Conservation (phyloP, 176 grass and related monocot genomes). For the Triticum monococcum region DNA sequence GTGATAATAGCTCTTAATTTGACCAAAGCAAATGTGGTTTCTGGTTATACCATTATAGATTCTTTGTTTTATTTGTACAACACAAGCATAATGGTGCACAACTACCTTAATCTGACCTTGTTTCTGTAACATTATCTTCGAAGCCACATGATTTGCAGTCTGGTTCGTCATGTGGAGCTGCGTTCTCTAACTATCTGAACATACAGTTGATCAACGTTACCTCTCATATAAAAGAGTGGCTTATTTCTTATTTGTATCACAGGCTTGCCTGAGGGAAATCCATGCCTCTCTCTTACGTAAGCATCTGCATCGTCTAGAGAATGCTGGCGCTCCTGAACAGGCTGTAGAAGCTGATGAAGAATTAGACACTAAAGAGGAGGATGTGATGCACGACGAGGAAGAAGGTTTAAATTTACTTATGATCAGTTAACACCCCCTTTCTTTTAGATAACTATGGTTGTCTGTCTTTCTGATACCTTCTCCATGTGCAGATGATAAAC, state of each 20-base stretch:
- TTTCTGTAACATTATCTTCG: not conserved
- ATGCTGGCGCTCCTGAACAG: constrained; percentile 45
- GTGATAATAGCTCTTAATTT: constrained; percentile 7
- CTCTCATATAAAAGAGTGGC: not conserved
- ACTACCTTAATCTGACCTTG: not conserved
- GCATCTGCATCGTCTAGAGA: constrained; percentile 81
- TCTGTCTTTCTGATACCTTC: constrained; percentile 23
- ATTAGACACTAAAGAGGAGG: constrained; percentile 37
- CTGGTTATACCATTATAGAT: not conserved
- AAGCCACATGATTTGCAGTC: constrained; percentile 2
- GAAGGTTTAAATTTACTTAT: constrained; percentile 62
- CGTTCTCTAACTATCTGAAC: not conserved
- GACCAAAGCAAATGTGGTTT: constrained; percentile 9
- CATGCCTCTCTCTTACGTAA: constrained; percentile 91
- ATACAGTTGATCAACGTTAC: constrained; percentile 13
- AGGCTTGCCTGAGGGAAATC: constrained; percentile 91
- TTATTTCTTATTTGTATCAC: constrained; percentile 24
- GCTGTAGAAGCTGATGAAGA: constrained; percentile 50
- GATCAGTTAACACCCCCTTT: constrained; percentile 3
- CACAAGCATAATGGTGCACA: not conserved
- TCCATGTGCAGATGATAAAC: constrained; percentile 57
- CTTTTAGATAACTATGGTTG: constrained; percentile 9
- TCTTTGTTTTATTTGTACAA: not conserved
- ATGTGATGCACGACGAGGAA: constrained; percentile 43
- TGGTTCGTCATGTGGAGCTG: constrained; percentile 19